Evolutionary conservation across 306 rosid genomes (phyloP).

Genomic region (Hylodesmum podocarpum): DNA sequence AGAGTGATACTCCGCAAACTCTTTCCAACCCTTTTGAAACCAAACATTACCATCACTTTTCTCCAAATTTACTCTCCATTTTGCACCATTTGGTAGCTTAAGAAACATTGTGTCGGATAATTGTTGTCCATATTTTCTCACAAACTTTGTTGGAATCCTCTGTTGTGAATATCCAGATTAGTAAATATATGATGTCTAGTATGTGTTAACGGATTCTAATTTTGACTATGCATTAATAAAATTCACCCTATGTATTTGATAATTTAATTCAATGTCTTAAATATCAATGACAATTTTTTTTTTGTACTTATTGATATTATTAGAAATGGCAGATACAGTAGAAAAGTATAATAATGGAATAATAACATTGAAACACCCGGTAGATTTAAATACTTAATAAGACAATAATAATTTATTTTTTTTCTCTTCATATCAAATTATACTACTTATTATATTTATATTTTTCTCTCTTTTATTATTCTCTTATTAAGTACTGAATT

Average conservation of each 20-base stretch:
- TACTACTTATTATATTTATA: no score
- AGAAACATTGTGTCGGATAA: constrained; percentile 22
- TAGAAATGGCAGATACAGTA: no score
- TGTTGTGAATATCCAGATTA: constrained; percentile 7
- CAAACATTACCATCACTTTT: constrained; percentile 28
- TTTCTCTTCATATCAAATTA: no score
- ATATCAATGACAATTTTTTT: no score
- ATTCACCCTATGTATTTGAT: neutral
- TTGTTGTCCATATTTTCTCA: constrained; percentile 24
- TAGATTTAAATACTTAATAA: no score
- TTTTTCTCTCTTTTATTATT: no score
- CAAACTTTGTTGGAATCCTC: constrained; percentile 35
- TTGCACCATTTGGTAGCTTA: constrained; percentile 33
- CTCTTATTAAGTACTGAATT: no score
- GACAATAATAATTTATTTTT: no score
- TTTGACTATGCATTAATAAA: neutral
- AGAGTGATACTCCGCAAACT: constrained; percentile 28
- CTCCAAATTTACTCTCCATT: constrained; percentile 37
- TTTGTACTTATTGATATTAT: no score
- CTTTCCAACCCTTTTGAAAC: constrained; percentile 41
- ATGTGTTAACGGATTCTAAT: neutral
- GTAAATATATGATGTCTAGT: neutral
- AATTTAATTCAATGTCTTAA: no score
- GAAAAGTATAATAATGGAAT: no score
- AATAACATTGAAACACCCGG: no score